Conservation (phyloP, 2,329 filamentous ascomycete genomes). For the Clarireedia paspali region DNA sequence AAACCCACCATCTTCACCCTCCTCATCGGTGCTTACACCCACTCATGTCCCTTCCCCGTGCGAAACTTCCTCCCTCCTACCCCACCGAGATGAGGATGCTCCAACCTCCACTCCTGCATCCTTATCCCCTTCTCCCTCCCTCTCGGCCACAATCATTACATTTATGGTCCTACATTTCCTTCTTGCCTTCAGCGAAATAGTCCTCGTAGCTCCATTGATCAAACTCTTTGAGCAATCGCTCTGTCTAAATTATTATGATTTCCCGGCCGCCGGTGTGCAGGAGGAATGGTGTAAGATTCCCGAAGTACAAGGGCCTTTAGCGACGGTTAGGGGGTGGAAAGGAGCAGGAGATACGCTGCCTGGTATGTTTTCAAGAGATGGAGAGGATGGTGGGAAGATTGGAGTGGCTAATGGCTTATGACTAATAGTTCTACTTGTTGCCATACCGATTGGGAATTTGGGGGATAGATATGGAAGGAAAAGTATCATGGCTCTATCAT, state of each 20-base stretch:
- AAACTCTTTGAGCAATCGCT: slow-evolving; percentile 26
- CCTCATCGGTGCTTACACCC: no score
- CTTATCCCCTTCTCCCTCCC: neutral
- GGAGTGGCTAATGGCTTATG: neutral
- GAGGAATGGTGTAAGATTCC: slow-evolving; percentile 23
- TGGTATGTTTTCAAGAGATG: slow-evolving; percentile 12
- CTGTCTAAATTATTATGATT: slow-evolving; percentile 22
- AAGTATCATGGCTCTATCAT: slow-evolving; percentile 23
- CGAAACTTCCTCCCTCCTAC: no score
- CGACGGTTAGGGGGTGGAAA: slow-evolving; percentile 28
- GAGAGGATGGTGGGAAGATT: neutral
- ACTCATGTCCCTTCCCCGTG: no score
- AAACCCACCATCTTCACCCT: no score
- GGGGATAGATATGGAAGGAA: slow-evolving; percentile 23
- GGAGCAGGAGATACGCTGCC: slow-evolving; percentile 25
- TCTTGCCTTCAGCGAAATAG: slow-evolving; percentile 26
- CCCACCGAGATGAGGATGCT: neutral
- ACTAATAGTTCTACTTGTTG: slow-evolving; percentile 23
- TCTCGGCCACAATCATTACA: neutral
- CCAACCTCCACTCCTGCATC: neutral
- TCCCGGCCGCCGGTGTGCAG: slow-evolving; percentile 16
- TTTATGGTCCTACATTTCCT: slow-evolving; percentile 29
- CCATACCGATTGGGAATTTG: slow-evolving; percentile 26
- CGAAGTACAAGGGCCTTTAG: slow-evolving; percentile 23
- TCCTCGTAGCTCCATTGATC: slow-evolving; percentile 25